These are phyloP conservation scores for Agrocybe praecox DNA, from an alignment of 768 basidiomycete species.

Conservation along the genomic window DNA sequence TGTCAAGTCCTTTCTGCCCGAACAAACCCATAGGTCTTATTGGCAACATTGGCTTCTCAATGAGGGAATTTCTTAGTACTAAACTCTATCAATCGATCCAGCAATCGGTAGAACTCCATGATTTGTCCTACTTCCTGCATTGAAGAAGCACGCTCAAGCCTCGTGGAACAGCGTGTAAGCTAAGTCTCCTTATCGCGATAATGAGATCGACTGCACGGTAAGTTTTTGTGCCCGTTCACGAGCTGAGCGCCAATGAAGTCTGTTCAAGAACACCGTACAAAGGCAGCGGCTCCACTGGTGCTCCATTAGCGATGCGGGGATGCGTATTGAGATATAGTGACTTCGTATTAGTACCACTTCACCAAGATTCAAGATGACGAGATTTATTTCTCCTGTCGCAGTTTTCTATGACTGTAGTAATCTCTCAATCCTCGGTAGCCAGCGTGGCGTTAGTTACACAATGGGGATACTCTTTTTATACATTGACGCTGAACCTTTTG, in stretches of 20 bases:
- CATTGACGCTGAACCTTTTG: constrained; percentile 8
- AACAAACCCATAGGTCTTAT: no score
- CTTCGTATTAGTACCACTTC: not conserved
- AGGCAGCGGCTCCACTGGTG: not conserved
- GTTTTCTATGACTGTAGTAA: not conserved
- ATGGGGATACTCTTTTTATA: constrained; percentile 6
- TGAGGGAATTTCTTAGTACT: no score
- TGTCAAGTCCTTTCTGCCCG: no score
- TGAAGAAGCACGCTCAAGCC: not conserved
- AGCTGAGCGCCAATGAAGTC: not conserved
- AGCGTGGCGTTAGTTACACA: not conserved
- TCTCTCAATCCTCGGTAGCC: not conserved
- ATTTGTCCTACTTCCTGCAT: no score
- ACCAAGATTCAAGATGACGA: not conserved
- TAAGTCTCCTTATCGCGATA: not conserved
- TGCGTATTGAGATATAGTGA: not conserved
- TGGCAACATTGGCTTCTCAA: no score
- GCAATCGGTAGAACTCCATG: no score
- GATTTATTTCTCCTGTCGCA: not conserved
- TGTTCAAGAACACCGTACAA: not conserved
- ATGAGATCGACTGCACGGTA: not conserved
- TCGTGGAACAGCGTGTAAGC: not conserved
- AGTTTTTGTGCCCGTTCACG: not conserved
- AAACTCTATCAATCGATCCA: no score
- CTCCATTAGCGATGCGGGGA: not conserved